Evolutionary conservation across 140 eudicot species (phyloP).

Genomic region (Senecio squalidus): DNA sequence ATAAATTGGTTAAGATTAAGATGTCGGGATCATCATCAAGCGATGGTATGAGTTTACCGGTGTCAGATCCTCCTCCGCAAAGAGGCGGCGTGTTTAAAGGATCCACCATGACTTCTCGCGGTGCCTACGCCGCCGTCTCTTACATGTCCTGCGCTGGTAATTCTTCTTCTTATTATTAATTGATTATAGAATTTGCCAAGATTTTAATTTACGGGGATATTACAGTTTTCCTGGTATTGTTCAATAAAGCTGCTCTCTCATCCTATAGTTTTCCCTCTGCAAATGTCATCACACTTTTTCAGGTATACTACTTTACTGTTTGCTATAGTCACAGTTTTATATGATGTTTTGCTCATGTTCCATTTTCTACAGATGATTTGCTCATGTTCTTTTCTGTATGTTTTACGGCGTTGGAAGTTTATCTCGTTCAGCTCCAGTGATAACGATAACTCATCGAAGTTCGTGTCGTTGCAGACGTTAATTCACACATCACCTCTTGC

Average conservation of each 20-base stretch:
- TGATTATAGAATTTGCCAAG: no score
- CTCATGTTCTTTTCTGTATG: conserved; percentile 75
- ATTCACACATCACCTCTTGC: conserved; percentile 81
- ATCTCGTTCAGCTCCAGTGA: conserved; percentile 60
- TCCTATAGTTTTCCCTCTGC: conserved; percentile 92
- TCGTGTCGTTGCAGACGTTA: conserved; percentile 64
- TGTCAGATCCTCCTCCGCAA: conserved; percentile 44
- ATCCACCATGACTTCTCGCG: conserved; percentile 78
- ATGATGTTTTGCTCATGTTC: conserved; percentile 88
- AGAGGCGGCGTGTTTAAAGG: conserved; percentile 50
- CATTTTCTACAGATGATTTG: conserved; percentile 70
- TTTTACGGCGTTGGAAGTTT: conserved; percentile 57
- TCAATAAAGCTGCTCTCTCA: conserved; percentile 98
- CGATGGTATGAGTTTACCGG: conserved; percentile 43
- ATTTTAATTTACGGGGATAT: no score
- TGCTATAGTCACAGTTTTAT: conserved; percentile 33
- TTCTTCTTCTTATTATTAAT: not conserved
- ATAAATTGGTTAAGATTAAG: no score
- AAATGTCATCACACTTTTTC: conserved; percentile 88
- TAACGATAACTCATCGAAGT: conserved; percentile 40
- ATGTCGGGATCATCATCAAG: conserved; percentile 21
- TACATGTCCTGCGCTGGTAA: conserved; percentile 97
- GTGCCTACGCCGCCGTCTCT: conserved; percentile 91
- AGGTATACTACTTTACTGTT: conserved; percentile 41
- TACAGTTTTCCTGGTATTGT: conserved; percentile 83